Evolutionary conservation across 352 stramenopile genomes (phyloP).

Genomic region (Blastocystis sp.): DNA sequence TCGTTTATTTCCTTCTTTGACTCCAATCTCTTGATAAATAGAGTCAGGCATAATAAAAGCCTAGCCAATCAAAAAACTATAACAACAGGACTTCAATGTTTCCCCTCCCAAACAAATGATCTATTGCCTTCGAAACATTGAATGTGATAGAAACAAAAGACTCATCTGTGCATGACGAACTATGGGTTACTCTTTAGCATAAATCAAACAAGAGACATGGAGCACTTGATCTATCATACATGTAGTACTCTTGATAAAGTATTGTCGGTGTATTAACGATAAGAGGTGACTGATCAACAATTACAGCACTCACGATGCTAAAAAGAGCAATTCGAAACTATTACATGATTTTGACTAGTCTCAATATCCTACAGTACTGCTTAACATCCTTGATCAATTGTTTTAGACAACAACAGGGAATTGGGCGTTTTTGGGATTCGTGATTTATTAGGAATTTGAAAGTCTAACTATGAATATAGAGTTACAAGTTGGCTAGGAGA

Average conservation of each 20-base stretch:
- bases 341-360: background rate
- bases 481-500: too few species aligned
- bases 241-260: constrained; percentile 15
- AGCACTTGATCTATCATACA: background rate
- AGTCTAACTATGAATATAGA: too few species aligned
- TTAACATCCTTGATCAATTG: too few species aligned
- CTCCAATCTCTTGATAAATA: background rate
- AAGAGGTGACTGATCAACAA: background rate
- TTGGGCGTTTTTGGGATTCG: too few species aligned
- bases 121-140: background rate
- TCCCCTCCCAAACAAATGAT: background rate
- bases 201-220: background rate
- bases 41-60: background rate
- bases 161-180: too few species aligned
- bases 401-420: too few species aligned
- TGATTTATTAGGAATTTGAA: too few species aligned
- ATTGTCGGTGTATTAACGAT: background rate
- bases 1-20: background rate
- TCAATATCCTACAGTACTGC: background rate
- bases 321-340: background rate
- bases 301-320: background rate
- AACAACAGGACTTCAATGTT: background rate
- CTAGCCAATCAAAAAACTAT: background rate
- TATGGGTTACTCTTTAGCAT: too few species aligned
- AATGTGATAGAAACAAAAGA: background rate